A percentile compares a stretch with the other conserved stretches of the same genome.
Conservation (phyloP, 805 yeast species). For the Yarrowia sp. region DNA sequence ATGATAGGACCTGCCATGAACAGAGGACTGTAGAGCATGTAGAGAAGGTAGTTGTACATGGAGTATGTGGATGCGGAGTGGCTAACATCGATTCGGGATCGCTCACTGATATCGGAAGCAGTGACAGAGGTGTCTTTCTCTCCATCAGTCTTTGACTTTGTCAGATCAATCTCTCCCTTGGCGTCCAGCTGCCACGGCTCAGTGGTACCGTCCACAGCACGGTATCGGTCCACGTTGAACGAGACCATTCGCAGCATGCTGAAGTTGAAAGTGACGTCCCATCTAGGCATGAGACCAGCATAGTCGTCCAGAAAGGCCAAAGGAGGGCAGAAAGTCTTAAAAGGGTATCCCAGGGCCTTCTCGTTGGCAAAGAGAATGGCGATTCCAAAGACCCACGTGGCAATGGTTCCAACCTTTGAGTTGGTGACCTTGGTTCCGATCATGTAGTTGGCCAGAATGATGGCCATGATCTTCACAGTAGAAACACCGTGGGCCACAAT, state of each 20-base stretch:
- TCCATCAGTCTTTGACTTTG: slow-evolving; percentile 1
- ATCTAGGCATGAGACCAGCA: slow-evolving; percentile 76
- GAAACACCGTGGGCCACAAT: slow-evolving; percentile 80
- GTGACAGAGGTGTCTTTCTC: slow-evolving; percentile 23
- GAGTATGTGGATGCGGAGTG: slow-evolving; percentile 53
- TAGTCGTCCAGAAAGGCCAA: slow-evolving; percentile 60
- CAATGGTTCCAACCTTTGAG: not conserved
- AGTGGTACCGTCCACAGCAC: slow-evolving; percentile 28
- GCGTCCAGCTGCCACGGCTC: not conserved
- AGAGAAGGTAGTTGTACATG: slow-evolving; percentile 67
- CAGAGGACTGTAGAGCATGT: slow-evolving; percentile 79
- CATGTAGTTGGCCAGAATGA: slow-evolving; percentile 53
- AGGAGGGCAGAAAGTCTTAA: slow-evolving; percentile 44
- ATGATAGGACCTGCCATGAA: slow-evolving; percentile 94
- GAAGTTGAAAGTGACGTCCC: slow-evolving; percentile 97
- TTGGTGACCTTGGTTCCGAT: slow-evolving; percentile 38
- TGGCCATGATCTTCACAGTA: slow-evolving; percentile 56
- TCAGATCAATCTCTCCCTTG: slow-evolving; percentile 14
- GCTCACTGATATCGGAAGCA: slow-evolving; percentile 39
- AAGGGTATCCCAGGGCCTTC: slow-evolving; percentile 52
- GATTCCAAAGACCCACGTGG: slow-evolving; percentile 80
- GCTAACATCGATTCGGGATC: slow-evolving; percentile 5
- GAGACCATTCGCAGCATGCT: slow-evolving; percentile 81
- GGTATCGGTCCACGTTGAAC: slow-evolving; percentile 68
- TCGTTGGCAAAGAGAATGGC: slow-evolving; percentile 76